phyloP scores from a whole-genome alignment of 768 basidiomycete genomes.

The Leccinellum albellum region DNA sequence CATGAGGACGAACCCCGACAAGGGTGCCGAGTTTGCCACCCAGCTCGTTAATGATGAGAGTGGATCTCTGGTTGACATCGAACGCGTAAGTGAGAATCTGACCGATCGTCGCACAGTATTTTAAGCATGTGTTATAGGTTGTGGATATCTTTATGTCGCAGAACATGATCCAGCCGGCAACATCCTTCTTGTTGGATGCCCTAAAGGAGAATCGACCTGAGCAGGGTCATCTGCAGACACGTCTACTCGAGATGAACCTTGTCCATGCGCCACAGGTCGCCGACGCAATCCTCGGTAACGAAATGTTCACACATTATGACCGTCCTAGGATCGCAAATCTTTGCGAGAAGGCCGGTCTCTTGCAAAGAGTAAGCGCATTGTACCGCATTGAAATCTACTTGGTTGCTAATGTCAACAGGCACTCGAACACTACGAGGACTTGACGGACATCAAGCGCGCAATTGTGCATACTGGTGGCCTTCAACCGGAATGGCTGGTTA shows the following conservation, averaged over 20 bases:
- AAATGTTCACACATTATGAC: slow-evolving; percentile 98
- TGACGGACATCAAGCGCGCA: slow-evolving; percentile 98
- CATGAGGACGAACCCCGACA: slow-evolving; percentile 94
- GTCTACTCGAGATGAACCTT: slow-evolving; percentile 96
- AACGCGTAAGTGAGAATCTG: slow-evolving; percentile 54
- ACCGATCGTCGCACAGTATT: not conserved
- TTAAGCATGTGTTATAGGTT: slow-evolving; percentile 45
- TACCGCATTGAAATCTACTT: not conserved
- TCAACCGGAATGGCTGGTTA: slow-evolving; percentile 93
- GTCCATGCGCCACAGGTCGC: slow-evolving; percentile 97
- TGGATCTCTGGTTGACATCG: slow-evolving; percentile 90
- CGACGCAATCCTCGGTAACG: slow-evolving; percentile 96
- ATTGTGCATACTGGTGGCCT: slow-evolving; percentile 88
- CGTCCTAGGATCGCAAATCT: slow-evolving; percentile 95
- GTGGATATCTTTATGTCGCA: slow-evolving; percentile 99
- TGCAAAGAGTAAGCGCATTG: slow-evolving; percentile 70
- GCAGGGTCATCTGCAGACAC: slow-evolving; percentile 93
- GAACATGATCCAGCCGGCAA: slow-evolving; percentile 99
- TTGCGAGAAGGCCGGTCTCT: slow-evolving; percentile 94
- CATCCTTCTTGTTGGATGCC: slow-evolving; percentile 94
- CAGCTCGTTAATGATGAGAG: slow-evolving; percentile 91
- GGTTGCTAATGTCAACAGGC: slow-evolving; percentile 53
- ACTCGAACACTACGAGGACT: slow-evolving; percentile 95
- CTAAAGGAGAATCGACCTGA: slow-evolving; percentile 98
- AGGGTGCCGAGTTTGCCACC: slow-evolving; percentile 96